Evolutionary conservation across 2,329 filamentous ascomycete genomes (phyloP).

Genomic region (Fonsecaea nubica): DNA sequence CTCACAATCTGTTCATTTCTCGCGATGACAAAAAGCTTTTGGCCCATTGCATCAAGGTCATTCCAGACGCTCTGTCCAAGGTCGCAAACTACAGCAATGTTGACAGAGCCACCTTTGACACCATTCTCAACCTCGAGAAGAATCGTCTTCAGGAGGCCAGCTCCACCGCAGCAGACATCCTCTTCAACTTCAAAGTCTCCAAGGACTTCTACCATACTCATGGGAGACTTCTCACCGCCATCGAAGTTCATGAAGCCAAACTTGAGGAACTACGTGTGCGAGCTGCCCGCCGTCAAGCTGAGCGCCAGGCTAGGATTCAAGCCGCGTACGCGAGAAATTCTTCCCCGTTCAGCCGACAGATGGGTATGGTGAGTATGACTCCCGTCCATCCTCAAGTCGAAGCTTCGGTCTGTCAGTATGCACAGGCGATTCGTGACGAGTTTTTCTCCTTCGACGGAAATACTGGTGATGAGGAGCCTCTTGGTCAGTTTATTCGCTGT

Average conservation of each 20-base stretch:
- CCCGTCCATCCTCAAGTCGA: constrained; percentile 21
- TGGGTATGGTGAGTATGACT: constrained; percentile 28
- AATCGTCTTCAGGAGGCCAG: constrained; percentile 19
- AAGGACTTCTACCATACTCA: constrained; percentile 23
- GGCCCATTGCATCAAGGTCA: constrained; percentile 18
- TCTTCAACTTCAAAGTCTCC: constrained; percentile 28
- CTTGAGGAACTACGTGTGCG: constrained; percentile 19
- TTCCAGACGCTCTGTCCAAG: constrained; percentile 17
- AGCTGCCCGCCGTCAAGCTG: constrained; percentile 10
- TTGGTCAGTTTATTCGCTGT: background rate
- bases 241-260: constrained; percentile 29
- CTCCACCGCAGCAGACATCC: constrained; percentile 1
- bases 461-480: background rate
- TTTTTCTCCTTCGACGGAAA: constrained; percentile 21
- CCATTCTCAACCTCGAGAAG: constrained; percentile 1
- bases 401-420: constrained; percentile 19
- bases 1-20: constrained; percentile 25
- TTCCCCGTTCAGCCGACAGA: constrained; percentile 20
- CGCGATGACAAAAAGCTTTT: constrained; percentile 25
- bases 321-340: constrained; percentile 18
- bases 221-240: constrained; percentile 25
- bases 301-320: constrained; percentile 7
- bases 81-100: constrained; percentile 12
- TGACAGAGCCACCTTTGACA: constrained; percentile 16
- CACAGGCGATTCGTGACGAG: constrained; percentile 1